Evolutionary conservation across 2,329 filamentous ascomycete species (phyloP).

Genomic region (Claviceps africana): DNA sequence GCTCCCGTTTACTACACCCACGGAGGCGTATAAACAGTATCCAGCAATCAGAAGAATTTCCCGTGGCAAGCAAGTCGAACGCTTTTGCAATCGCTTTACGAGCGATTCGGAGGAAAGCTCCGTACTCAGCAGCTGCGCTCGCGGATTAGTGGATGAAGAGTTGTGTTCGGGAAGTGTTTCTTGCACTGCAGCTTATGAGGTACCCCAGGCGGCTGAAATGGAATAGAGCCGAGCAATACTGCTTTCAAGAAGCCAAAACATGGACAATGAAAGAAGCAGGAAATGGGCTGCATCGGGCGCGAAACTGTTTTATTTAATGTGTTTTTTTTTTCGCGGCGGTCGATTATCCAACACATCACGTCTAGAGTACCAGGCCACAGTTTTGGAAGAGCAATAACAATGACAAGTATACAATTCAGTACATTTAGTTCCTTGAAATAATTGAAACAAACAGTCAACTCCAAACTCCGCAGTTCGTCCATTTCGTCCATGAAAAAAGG

Average conservation of each 20-base stretch:
- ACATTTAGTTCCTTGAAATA: constrained; percentile 6
- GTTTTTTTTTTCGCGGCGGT: background rate
- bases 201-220: background rate
- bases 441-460: constrained; percentile 2
- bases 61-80: constrained; percentile 2
- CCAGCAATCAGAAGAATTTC: constrained; percentile 4
- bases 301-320: background rate
- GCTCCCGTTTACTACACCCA: background rate
- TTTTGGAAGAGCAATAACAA: constrained; percentile 6
- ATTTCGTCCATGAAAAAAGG: no score
- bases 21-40: background rate
- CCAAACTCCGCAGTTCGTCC: background rate
- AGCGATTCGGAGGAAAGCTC: constrained; percentile 5
- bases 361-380: background rate
- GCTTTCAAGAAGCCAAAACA: background rate
- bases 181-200: background rate
- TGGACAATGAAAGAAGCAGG: background rate
- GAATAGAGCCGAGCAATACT: background rate
- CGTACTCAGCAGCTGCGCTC: background rate
- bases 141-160: background rate
- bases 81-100: constrained; percentile 5
- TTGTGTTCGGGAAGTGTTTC: background rate
- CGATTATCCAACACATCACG: background rate
- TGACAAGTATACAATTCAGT: constrained; percentile 7
- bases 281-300: background rate